Evolutionary conservation across 257 asterid genomes (phyloP).

Genomic region (Linderniella brevidens): DNA sequence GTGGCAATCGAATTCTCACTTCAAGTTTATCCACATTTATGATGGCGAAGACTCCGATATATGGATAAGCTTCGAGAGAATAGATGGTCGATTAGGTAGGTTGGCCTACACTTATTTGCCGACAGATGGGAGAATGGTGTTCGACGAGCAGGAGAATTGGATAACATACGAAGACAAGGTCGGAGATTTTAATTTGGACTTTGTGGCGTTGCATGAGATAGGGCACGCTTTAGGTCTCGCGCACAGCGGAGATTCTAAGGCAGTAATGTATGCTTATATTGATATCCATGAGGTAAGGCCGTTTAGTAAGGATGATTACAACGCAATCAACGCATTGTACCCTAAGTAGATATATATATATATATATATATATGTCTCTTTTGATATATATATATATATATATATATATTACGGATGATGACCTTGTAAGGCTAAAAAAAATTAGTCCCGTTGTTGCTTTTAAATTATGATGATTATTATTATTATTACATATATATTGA

Average conservation of each 20-base stretch:
- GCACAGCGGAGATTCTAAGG: constrained; percentile 2
- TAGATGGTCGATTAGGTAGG: constrained; percentile 13
- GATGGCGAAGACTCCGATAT: constrained; percentile 7
- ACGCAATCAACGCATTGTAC: constrained; percentile 12
- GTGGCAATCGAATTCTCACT: no score
- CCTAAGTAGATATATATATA: no score
- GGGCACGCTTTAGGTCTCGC: constrained; percentile 14
- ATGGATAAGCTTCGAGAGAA: constrained; percentile 12
- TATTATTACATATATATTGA: no score
- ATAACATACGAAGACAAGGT: neutral
- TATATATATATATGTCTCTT: no score
- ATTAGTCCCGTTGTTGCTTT: no score
- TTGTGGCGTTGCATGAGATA: constrained; percentile 23
- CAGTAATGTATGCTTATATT: constrained; percentile 4
- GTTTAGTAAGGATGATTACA: constrained; percentile 10
- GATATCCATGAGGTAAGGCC: neutral
- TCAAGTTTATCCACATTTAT: no score
- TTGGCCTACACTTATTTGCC: constrained; percentile 17
- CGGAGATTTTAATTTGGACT: constrained; percentile 11
- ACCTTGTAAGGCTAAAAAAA: no score
- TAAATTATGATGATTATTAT: no score
- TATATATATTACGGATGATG: no score
- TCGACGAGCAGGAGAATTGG: constrained; percentile 22
- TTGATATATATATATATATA: no score
- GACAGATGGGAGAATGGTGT: constrained; percentile 16